Evolutionary conservation across 306 rosid genomes (phyloP).

Genomic region (Quercus alba): DNA sequence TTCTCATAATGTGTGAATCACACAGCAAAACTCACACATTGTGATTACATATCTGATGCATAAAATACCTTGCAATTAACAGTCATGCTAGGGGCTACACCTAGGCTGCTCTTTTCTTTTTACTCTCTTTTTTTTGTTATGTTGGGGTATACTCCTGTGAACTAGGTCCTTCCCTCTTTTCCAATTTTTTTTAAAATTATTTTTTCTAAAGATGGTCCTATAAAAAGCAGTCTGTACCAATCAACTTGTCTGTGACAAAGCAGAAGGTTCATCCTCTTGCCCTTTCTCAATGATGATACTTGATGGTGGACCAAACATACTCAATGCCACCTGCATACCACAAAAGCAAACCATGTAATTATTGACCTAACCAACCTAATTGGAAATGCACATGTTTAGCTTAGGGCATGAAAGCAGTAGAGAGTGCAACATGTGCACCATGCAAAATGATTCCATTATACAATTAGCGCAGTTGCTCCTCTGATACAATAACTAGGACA

Average conservation of each 20-base stretch:
- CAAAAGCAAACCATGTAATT: slow-evolving; percentile 2
- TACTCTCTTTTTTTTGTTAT: no score
- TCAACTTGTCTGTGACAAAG: slow-evolving; percentile 26
- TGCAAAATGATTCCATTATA: neutral
- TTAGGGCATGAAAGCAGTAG: neutral
- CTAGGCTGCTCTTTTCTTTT: no score
- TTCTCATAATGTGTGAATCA: no score
- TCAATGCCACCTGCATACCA: slow-evolving; percentile 65
- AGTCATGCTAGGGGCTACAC: no score
- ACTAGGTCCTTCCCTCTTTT: no score
- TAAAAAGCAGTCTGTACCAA: neutral
- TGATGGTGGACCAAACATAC: slow-evolving; percentile 79
- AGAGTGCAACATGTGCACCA: neutral
- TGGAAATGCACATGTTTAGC: neutral
- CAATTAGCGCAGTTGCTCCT: neutral
- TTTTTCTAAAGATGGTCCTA: neutral
- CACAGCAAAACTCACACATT: no score
- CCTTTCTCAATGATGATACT: slow-evolving; percentile 32
- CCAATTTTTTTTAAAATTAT: no score
- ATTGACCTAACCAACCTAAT: neutral
- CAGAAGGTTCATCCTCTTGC: slow-evolving; percentile 31
- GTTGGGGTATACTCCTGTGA: no score
- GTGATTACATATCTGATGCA: no score
- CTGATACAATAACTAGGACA: neutral
- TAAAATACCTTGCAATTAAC: no score